Percentiles rank a stretch among this genome's conserved stretches.
phyloP scores from a whole-genome alignment of 78 protist genomes.

The Dictyostelium purpureum region DNA sequence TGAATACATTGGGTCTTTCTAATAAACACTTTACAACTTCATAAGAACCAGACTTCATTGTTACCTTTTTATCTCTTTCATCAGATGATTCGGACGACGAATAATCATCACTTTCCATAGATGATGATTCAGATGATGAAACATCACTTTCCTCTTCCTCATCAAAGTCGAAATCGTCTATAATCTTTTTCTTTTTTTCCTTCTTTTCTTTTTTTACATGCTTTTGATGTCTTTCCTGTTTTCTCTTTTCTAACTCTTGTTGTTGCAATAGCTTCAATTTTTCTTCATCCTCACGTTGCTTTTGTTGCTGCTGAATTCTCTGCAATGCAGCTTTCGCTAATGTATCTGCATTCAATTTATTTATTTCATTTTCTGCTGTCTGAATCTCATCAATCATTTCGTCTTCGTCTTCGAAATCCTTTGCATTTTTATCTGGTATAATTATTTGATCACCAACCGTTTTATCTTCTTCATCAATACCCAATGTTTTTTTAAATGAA shows the following conservation, averaged over 20 bases:
- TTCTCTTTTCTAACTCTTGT: background rate
- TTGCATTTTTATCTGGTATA: background rate
- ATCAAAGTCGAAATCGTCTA: slow-evolving; percentile 18
- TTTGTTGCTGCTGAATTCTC: slow-evolving; percentile 14
- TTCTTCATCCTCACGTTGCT: background rate
- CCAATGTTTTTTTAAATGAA: slow-evolving; percentile 11
- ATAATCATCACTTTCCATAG: background rate
- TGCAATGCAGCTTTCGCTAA: slow-evolving; percentile 53
- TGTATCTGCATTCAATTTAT: slow-evolving; percentile 44
- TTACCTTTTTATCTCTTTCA: slow-evolving; percentile 16
- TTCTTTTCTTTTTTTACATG: background rate
- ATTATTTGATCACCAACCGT: background rate
- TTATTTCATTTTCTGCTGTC: slow-evolving; percentile 13
- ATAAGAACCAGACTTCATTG: background rate
- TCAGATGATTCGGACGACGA: background rate
- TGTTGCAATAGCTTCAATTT: background rate
- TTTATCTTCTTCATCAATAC: slow-evolving; percentile 35
- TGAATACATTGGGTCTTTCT: background rate
- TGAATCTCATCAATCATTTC: slow-evolving; percentile 52
- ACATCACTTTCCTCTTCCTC: background rate
- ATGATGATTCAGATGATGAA: background rate
- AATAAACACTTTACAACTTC: slow-evolving; percentile 6
- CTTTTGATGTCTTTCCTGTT: background rate
- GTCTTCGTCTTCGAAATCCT: slow-evolving; percentile 52
- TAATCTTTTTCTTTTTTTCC: background rate